Conservation (phyloP, 352 stramenopile genomes). For the Globisporangium solare region DNA sequence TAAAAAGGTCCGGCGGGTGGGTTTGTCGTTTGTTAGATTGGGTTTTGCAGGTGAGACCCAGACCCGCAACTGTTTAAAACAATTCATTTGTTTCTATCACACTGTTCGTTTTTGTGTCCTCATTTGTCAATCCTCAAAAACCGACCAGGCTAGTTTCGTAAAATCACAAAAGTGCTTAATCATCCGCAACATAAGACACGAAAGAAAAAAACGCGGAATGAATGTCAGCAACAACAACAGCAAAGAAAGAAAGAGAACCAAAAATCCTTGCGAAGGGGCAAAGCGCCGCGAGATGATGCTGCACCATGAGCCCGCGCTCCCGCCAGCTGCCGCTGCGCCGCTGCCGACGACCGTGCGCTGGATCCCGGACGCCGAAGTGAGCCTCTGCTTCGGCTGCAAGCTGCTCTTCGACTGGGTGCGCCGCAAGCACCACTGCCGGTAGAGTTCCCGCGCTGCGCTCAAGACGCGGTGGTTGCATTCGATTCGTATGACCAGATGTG, state of each 20-base stretch:
- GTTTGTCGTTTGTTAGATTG: no score
- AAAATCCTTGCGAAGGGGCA: neutral
- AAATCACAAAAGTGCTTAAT: no score
- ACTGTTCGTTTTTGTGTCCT: no score
- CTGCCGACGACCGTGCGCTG: constrained; percentile 73
- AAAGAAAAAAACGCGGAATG: no score
- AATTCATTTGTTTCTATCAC: no score
- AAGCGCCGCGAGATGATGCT: constrained; percentile 10
- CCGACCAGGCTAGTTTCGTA: no score
- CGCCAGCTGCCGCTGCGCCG: neutral
- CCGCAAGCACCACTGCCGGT: constrained; percentile 88
- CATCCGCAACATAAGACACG: no score
- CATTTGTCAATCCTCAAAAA: no score
- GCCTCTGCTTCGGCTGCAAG: constrained; percentile 68
- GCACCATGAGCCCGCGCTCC: constrained; percentile 3
- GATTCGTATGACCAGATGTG: neutral
- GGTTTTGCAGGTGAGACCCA: no score
- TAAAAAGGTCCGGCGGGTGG: no score
- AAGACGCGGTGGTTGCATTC: neutral
- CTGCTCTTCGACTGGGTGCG: constrained; percentile 87
- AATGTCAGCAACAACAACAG: neutral
- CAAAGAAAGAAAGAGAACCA: constrained; percentile 9
- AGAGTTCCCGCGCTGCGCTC: neutral
- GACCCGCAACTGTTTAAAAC: no score
- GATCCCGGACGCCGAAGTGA: constrained; percentile 79